Percentiles rank a stretch among this genome's conserved stretches.
Conservation (phyloP, 176 grass and related monocot species). For the Tillandsia fasciculata region DNA sequence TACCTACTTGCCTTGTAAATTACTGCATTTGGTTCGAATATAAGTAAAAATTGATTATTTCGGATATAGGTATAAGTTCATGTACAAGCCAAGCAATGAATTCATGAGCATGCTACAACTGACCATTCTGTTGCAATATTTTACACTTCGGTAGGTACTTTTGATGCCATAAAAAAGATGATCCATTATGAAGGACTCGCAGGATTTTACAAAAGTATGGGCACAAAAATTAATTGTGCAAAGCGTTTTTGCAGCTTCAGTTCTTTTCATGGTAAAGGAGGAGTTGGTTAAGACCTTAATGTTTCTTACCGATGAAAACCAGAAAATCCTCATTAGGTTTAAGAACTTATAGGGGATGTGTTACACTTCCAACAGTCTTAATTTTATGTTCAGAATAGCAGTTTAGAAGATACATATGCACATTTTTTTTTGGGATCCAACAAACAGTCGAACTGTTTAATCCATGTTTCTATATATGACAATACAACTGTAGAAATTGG, state of each 20-base stretch:
- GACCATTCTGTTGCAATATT: slow-evolving; percentile 1
- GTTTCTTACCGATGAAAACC: slow-evolving; percentile 48
- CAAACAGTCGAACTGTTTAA: too few species aligned
- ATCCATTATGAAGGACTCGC: slow-evolving; percentile 71
- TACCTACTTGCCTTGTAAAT: too few species aligned
- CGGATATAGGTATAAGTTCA: too few species aligned
- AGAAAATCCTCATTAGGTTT: slow-evolving; percentile 26
- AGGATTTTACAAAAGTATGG: slow-evolving; percentile 96
- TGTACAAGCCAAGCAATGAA: too few species aligned
- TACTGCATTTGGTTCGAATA: too few species aligned
- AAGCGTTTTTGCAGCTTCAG: slow-evolving; percentile 89
- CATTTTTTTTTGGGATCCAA: too few species aligned
- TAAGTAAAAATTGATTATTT: too few species aligned
- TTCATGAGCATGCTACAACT: not conserved
- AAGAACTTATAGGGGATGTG: not conserved
- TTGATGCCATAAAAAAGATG: slow-evolving; percentile 95
- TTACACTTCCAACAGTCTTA: too few species aligned
- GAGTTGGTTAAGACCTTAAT: slow-evolving; percentile 77
- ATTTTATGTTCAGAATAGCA: too few species aligned
- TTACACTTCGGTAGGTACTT: slow-evolving; percentile 46
- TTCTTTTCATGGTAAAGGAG: slow-evolving; percentile 97
- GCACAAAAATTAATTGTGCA: slow-evolving; percentile 98
- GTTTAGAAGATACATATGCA: too few species aligned
- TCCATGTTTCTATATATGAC: too few species aligned
- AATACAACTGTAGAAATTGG: too few species aligned